These are phyloP conservation scores for Limnanthes douglasii DNA, from an alignment of 345 rosid genomes.

Conservation along the genomic window DNA sequence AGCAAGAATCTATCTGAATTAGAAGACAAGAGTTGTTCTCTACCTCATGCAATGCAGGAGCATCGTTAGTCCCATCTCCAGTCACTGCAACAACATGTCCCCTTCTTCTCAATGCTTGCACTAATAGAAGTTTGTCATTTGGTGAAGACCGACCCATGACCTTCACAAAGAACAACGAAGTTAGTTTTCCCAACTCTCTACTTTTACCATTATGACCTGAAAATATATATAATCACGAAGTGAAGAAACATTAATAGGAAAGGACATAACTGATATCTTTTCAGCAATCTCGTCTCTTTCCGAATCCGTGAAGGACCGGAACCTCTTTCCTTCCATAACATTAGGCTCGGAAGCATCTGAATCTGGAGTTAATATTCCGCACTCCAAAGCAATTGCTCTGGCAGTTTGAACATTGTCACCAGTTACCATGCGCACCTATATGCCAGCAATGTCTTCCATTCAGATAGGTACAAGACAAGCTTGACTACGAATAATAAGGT, in stretches of 20 bases:
- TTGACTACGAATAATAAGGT: too few species aligned
- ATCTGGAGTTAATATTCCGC: constrained; percentile 61
- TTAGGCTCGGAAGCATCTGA: constrained; percentile 46
- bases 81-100: constrained; percentile 85
- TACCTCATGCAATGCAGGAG: constrained; percentile 92
- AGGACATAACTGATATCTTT: constrained; percentile 52
- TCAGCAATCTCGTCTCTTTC: constrained; percentile 67
- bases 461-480: too few species aligned
- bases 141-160: constrained; percentile 97
- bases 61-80: constrained; percentile 93
- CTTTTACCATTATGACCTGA: background rate
- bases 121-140: constrained; percentile 75
- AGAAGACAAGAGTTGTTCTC: constrained; percentile 1
- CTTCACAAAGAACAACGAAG: constrained; percentile 17
- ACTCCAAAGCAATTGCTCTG: constrained; percentile 87
- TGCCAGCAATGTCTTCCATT: constrained; percentile 4
- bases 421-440: constrained; percentile 93
- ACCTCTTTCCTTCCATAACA: constrained; percentile 76
- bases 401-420: constrained; percentile 97
- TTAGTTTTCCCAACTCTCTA: constrained; percentile 1
- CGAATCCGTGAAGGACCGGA: constrained; percentile 52
- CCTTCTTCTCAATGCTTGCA: constrained; percentile 62
- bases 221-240: background rate
- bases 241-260: background rate
- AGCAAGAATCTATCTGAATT: background rate